Evolutionary conservation across 2,329 filamentous ascomycete species (phyloP).

Genomic region (Albifimbria verrucaria): DNA sequence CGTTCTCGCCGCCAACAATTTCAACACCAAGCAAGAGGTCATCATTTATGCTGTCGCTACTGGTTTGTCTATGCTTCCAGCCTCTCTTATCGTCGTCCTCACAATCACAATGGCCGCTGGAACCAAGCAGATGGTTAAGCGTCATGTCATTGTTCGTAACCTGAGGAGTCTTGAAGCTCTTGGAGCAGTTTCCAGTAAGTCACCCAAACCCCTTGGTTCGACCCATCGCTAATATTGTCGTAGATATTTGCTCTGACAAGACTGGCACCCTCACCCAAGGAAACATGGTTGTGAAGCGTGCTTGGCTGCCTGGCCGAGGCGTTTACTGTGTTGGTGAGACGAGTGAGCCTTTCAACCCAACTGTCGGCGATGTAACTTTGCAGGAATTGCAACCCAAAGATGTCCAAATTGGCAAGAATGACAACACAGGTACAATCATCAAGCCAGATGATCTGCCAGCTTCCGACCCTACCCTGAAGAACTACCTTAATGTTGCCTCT

Average conservation of each 20-base stretch:
- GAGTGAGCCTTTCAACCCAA: constrained; percentile 56
- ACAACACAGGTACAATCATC: constrained; percentile 22
- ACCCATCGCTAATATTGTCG: constrained; percentile 17
- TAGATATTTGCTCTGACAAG: constrained; percentile 55
- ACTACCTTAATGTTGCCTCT: constrained; percentile 60
- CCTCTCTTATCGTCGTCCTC: constrained; percentile 47
- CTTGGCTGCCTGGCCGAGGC: constrained; percentile 46
- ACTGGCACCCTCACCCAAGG: constrained; percentile 53
- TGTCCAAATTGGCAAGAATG: constrained; percentile 22
- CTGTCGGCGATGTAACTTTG: constrained; percentile 43
- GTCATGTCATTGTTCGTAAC: constrained; percentile 51
- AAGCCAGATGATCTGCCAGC: constrained; percentile 31
- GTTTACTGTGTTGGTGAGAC: constrained; percentile 45
- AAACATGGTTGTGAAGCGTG: constrained; percentile 52
- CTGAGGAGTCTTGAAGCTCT: constrained; percentile 50
- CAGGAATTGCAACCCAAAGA: constrained; percentile 31
- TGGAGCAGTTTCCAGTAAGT: constrained; percentile 47
- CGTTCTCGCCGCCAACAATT: constrained; percentile 40
- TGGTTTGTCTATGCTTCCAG: constrained; percentile 48
- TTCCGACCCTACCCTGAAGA: constrained; percentile 44
- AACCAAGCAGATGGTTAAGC: constrained; percentile 51
- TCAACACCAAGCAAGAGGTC: constrained; percentile 34
- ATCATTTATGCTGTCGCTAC: constrained; percentile 43
- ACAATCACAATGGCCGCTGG: constrained; percentile 59
- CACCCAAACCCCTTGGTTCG: constrained; percentile 2